Base-by-base conservation (phyloP, 2,329 filamentous ascomycete species). In the Fonsecaea pugnacius region DNA sequence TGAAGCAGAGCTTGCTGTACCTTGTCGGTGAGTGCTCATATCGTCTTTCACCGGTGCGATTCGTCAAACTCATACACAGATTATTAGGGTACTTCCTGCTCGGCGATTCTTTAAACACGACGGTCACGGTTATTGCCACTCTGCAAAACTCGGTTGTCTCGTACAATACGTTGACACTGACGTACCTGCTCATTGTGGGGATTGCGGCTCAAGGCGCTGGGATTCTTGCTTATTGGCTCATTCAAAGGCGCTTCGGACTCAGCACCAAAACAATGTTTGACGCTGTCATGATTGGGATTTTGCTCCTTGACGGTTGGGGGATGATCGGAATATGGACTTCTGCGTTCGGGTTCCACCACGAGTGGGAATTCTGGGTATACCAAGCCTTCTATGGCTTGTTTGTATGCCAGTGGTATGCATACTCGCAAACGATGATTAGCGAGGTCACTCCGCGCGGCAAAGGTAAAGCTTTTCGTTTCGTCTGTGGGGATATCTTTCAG, bases 201-300 rank as follows among this genome's bases (percentile, higher is more conserved):
- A 88, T 89, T 58, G 83, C 79, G 6, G 82, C 87, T 0, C 87
- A 89, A 73, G 86, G 82, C 0, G 75, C 85, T 0, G 87, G 88
- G 0, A 89, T 90, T 58, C 86, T 83, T 57, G 73, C 74, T 4
- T 89, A 88, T 71, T 90, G 85, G 84, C 77, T 77, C 58, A 77
- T 87, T 10, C 88, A 90, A 72, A 83, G 84, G 66, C 79, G 79
- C n/a, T 87, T 82, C 72, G 74, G 80, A 1, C 78, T 90, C 3
- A 80, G 81, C 50, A 88, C 87, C 1, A 90, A 90, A 74, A 84
- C 83, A 16, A 90, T 90, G 87, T 89, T 90, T 78, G 87, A 88
- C 71, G 77, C 80, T 8, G 82, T 89, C 62, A 87, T 86, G 67
- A 74, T 88, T 2, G 81, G 78, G 38, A 89, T 89, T 66, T 80